phyloP scores from a whole-genome alignment of 139 green algal species.

The Klebsormidium nitens region DNA sequence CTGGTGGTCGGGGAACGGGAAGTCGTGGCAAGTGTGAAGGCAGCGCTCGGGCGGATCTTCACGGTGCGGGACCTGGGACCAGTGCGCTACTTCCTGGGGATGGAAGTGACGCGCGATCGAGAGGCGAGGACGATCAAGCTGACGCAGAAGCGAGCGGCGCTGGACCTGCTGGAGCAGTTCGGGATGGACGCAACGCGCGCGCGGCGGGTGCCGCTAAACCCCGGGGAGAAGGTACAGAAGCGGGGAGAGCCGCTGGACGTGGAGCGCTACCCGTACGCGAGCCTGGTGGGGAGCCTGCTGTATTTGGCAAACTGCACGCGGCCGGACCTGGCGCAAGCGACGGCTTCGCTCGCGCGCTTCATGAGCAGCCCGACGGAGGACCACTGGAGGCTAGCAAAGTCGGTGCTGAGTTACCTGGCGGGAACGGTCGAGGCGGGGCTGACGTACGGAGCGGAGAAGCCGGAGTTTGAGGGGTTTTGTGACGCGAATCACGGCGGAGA shows the following conservation, averaged over 20 bases:
- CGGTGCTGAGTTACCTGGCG: conserved; percentile 10
- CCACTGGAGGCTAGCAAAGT: not conserved
- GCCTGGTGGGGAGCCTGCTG: conserved; percentile 9
- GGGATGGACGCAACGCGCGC: not conserved
- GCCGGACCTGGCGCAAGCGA: conserved; percentile 6
- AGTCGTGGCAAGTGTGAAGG: not conserved
- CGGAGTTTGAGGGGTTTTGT: conserved; percentile 4
- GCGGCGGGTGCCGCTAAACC: not conserved
- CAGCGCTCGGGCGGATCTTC: not conserved
- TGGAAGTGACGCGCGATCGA: conserved; percentile 1
- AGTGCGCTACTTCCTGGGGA: conserved; percentile 1
- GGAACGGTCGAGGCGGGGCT: conserved; percentile 3
- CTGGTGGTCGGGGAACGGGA: not conserved
- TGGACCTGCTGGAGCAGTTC: not conserved
- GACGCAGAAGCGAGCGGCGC: not conserved
- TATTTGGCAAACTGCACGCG: conserved; percentile 10
- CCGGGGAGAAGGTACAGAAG: not conserved
- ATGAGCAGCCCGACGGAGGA: not conserved
- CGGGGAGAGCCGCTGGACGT: not conserved
- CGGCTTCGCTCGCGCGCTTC: not conserved
- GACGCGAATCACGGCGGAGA: conserved; percentile 6
- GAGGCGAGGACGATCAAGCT: not conserved
- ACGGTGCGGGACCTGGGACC: not conserved
- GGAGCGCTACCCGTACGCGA: conserved; percentile 12
- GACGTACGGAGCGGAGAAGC: not conserved